Base-by-base conservation (phyloP, 2,329 filamentous ascomycete genomes). In the Botryotinia narcissicola region DNA sequence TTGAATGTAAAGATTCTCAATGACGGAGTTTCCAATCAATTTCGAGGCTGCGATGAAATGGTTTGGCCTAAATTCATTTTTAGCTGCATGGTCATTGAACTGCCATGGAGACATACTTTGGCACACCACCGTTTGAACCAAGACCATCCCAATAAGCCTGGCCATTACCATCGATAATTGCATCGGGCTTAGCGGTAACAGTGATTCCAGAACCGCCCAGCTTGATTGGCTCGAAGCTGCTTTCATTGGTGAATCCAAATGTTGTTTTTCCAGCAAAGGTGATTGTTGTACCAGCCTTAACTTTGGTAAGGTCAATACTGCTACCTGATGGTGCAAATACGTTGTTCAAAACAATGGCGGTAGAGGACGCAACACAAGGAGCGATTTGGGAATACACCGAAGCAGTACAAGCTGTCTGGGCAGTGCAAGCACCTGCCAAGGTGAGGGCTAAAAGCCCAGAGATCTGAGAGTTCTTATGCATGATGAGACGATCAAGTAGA, bases 241-340 rank as follows among this genome's bases (percentile, higher is more conserved):
- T 77, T 18, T 68, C 74, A 51, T 80, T 78, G 5, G 79, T 79
- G 54, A 78, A 80, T 25, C 61, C 78, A 64, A 81, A 80, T 4
- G 79, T 78, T 20, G 90, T 92, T 20, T 83, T 87, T 40, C 91
- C 91, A 70, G 87, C 82, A 81, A 92, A 92, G 74, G 86, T 89
- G 74, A 92, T 84, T 40, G 79, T 84, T 22, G 88, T 87, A 74
- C 85, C 86, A 32, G 82, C 79, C 25, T 84, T 83, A 62, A 90
- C 82, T 46, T 84, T 82, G 14, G 87, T 86, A 68, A 91, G 80
- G 77, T 90, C 86, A 4, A 91, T 85, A 9, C 87, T 89, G 42
- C 83, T 82, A 40, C 87, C 87, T 3, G 87, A 84, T 5, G 89
- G 89, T 18, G 90, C 88, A n/a, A 81, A 81, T 60, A 91, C 85